Base-by-base conservation (phyloP, 2,329 filamentous ascomycete species). In the Trichoderma citrinoviride region DNA sequence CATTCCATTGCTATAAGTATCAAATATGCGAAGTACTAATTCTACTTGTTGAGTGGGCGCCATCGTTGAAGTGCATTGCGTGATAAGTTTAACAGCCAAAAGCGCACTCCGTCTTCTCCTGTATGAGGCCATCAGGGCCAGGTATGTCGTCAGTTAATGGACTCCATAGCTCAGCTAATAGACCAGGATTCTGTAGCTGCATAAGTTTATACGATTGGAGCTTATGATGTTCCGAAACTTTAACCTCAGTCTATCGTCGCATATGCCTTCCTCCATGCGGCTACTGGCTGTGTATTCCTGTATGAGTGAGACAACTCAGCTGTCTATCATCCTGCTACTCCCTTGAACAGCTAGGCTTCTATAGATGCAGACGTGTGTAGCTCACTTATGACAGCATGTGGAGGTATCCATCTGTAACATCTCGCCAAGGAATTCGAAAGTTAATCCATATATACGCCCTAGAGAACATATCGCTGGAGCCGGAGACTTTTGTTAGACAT, bases 111-210 rank as follows among this genome's bases (percentile, higher is more conserved):
- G 21, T 53, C 8, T 21, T 53, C 47, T 43, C 14, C 14, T 23
- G 52, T 33, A 61, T 61, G 58, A 61, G 58, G 8, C 58, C 33
- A 61, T 61, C n/a, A 44, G n/a, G 21, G 47, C 47, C 23, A 61
- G 44, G 29, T 43, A 61, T 61, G 47, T 61, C 58, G 58, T 61
- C 58, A 61, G 25, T 53, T 10, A 8, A 7, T 29, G n/a, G 25
- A 53, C 58, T 44, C 47, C 58, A 43, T 61, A 44, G 37, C 47
- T 61, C 25, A 27, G 21, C 7, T 52, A 23, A 61, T 44, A 23
- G 25, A n/a, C 58, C 23, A 25, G 47, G 47, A 47, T 21, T 21
- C 14, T 3, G 17, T 41, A 17, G 2, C 14, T 29, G 29, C 4
- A 12, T 33, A 21, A 19, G 23, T 29, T 10, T 17, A n/a, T 14